These are phyloP conservation scores for Mayamaea pseudoterrestris DNA, from an alignment of 108 stramenopile species.

Conservation along the genomic window DNA sequence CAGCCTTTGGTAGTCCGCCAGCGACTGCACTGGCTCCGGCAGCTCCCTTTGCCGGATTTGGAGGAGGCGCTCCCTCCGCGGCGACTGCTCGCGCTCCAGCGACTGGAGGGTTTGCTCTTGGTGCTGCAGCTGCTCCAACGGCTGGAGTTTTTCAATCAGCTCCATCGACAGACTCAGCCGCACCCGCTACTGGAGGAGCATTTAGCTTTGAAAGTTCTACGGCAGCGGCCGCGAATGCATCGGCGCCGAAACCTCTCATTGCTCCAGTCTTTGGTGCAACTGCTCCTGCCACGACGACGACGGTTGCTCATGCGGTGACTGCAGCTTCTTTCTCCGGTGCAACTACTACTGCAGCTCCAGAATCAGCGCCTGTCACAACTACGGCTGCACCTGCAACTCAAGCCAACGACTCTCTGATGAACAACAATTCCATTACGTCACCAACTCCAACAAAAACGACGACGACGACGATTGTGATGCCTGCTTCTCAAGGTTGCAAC, in stretches of 20 bases:
- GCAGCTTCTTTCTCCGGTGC: constrained; percentile 22
- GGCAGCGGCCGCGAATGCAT: no score
- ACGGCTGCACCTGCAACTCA: constrained; percentile 1
- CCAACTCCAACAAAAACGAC: background rate
- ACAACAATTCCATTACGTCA: constrained; percentile 4
- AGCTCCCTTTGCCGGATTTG: background rate
- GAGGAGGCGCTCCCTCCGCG: background rate
- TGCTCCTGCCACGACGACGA: constrained; percentile 8
- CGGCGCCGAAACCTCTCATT: no score
- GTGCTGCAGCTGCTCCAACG: background rate
- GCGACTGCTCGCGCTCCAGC: background rate
- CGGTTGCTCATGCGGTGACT: constrained; percentile 3
- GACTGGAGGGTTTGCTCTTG: background rate
- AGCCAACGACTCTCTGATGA: constrained; percentile 5
- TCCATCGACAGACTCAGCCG: background rate
- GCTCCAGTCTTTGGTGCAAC: constrained; percentile 14
- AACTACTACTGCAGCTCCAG: constrained; percentile 6
- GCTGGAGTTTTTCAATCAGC: background rate
- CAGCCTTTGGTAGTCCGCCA: background rate
- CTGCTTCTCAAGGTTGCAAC: no score
- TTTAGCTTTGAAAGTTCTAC: background rate
- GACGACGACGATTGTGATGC: no score
- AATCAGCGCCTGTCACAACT: constrained; percentile 8
- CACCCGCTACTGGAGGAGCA: background rate
- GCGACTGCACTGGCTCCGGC: background rate